Percentiles rank a stretch among this genome's conserved stretches.
These are phyloP conservation scores for Pseudohyphozyma bogoriensis DNA, from an alignment of 768 basidiomycete species.

Conservation along the genomic window DNA sequence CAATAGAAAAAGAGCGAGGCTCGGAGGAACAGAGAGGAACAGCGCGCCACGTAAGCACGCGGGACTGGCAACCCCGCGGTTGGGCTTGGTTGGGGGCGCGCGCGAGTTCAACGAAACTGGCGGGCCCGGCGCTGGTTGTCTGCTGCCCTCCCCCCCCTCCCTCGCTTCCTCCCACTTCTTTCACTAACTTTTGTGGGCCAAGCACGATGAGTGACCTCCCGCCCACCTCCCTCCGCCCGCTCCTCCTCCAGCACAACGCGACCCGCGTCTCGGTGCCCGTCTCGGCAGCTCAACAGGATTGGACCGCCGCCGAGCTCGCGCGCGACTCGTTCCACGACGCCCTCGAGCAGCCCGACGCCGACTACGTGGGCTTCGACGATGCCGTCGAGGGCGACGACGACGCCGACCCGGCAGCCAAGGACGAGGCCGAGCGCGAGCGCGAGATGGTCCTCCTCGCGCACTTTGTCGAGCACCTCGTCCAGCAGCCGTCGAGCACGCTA, in stretches of 20 bases:
- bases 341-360: conserved; percentile 22
- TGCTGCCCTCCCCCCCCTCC: no score
- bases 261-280: conserved; percentile 38
- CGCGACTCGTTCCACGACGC: conserved; percentile 41
- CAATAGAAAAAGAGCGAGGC: no score
- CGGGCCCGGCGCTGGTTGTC: no score
- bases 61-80: no score
- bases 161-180: no score
- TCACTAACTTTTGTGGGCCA: no score
- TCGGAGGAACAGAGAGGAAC: no score
- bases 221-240: conserved; percentile 23
- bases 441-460: conserved; percentile 55
- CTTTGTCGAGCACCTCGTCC: conserved; percentile 65
- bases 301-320: conserved; percentile 42
- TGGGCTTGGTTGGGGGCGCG: no score
- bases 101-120: no score
- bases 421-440: conserved; percentile 35
- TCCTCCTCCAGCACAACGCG: conserved; percentile 22
- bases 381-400: conserved; percentile 27
- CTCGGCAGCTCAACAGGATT: conserved; percentile 37
- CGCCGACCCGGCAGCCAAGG: conserved; percentile 17
- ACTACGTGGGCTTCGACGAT: conserved; percentile 29
- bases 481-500: conserved; percentile 51
- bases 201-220: no score
- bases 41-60: no score